Percentiles rank a stretch among this genome's conserved stretches.
These are phyloP conservation scores for Schwanniomyces etchellsii DNA, from an alignment of 1,139 yeast genomes.

Conservation along the genomic window DNA sequence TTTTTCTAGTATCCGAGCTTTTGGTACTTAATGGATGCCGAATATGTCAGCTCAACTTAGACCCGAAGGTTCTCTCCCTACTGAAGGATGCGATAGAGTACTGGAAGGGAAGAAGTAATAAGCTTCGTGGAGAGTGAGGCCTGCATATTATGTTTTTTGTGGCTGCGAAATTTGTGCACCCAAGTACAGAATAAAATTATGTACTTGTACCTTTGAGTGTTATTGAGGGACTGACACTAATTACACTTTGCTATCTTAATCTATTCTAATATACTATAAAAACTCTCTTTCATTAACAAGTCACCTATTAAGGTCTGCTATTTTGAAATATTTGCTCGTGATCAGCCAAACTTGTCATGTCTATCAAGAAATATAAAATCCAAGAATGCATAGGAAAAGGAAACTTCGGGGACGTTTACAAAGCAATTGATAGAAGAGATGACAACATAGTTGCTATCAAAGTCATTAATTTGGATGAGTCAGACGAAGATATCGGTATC, in stretches of 20 bases:
- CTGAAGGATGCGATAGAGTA: constrained; percentile 42
- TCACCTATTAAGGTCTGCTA: too few species aligned
- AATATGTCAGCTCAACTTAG: constrained; percentile 20
- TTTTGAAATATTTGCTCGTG: too few species aligned
- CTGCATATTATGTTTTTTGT: constrained; percentile 8
- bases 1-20: constrained; percentile 70
- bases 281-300: too few species aligned
- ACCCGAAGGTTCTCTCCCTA: constrained; percentile 26
- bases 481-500: constrained; percentile 65
- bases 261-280: too few species aligned
- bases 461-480: constrained; percentile 68
- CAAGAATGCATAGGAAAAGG: constrained; percentile 73
- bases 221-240: too few species aligned
- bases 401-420: constrained; percentile 82
- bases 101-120: constrained; percentile 44
- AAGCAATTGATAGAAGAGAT: constrained; percentile 38
- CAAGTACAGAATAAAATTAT: too few species aligned
- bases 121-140: constrained; percentile 10
- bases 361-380: constrained; percentile 27
- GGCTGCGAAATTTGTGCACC: constrained; percentile 13
- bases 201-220: too few species aligned
- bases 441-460: constrained; percentile 66
- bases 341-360: too few species aligned
- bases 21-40: constrained; percentile 61
- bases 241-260: too few species aligned